Base-by-base conservation (phyloP, 352 stramenopile species). In the Peronosclerospora sorghi region DNA sequence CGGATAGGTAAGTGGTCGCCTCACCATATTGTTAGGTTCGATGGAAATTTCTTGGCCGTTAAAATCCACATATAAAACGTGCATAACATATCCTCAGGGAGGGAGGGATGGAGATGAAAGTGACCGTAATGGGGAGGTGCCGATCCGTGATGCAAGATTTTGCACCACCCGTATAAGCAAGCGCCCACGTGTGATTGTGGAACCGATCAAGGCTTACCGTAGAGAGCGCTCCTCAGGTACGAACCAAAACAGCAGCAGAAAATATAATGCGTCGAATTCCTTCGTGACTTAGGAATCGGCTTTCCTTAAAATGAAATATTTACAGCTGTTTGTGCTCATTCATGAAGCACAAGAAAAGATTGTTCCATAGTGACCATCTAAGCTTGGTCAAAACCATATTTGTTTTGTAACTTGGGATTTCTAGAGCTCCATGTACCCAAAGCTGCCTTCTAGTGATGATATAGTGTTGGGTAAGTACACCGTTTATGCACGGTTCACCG, bases 351-450 rank as follows among this genome's bases (percentile, higher is more conserved):
- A 41, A 8, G n/a, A n/a, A n/a, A n/a, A n/a, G n/a, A n/a, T n/a
- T n/a, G n/a, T n/a, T n/a, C n/a, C n/a, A n/a, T n/a, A 39, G n/a
- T 17, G 28, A 19, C 28, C 45, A 44, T 0, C 26, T 45, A 18
- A 44, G 13, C 8, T 40, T 38, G 10, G 29, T 34, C 4, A 45
- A 19, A 8, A 45, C 36, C 7, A 7, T 52, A 36, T 5, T 23
- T 14, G 20, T 37, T 29, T 7, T 28, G 27, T 10, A 45, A 28
- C 12, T 38, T 39, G 35, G 18, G 5, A n/a, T 40, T 27, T 6
- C 45, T 45, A n/a, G 27, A 30, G 15, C 27, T 45, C 28, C 36
- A 45, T 24, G 37, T 40, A 2, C 35, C 28, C 12, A 40, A n/a
- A 14, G 35, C 5, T 0, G n/a, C n/a, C n/a, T n/a, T n/a, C n/a